These are phyloP conservation scores for Uronychia binucleata DNA, from an alignment of 73 alveolate species.

Conservation along the genomic window DNA sequence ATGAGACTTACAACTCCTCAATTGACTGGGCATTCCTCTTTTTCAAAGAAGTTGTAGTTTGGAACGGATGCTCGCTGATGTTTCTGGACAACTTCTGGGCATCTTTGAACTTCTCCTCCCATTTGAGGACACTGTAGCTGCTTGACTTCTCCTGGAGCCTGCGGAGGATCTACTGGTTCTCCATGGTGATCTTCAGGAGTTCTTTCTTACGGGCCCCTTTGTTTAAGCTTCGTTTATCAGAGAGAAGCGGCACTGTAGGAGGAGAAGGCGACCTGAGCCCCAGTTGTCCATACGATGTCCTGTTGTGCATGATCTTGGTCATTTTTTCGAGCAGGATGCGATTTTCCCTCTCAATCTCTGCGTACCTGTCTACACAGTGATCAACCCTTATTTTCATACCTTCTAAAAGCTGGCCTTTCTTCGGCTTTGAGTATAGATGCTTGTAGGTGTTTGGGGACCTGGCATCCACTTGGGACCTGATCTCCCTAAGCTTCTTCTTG, in stretches of 20 bases:
- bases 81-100: neutral
- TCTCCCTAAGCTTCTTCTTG: slow-evolving; percentile 9
- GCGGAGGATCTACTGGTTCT: slow-evolving; percentile 7
- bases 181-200: neutral
- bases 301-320: slow-evolving; percentile 26
- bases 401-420: slow-evolving; percentile 56
- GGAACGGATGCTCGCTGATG: neutral
- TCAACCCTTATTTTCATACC: slow-evolving; percentile 7
- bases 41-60: neutral
- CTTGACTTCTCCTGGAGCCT: neutral
- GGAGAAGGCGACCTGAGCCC: slow-evolving; percentile 1
- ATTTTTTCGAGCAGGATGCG: slow-evolving; percentile 72
- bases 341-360: slow-evolving; percentile 80
- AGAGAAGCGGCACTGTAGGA: neutral
- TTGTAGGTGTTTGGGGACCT: slow-evolving; percentile 43
- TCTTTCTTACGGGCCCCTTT: neutral
- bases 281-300: neutral
- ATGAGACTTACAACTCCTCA: neutral
- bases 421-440: slow-evolving; percentile 53
- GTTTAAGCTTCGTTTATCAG: neutral
- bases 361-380: neutral
- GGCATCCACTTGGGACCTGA: slow-evolving; percentile 21
- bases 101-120: neutral
- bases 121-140: neutral
- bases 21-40: neutral